Base-by-base conservation (phyloP, 495 filamentous ascomycete species). In the Jackrogersella minutella region DNA sequence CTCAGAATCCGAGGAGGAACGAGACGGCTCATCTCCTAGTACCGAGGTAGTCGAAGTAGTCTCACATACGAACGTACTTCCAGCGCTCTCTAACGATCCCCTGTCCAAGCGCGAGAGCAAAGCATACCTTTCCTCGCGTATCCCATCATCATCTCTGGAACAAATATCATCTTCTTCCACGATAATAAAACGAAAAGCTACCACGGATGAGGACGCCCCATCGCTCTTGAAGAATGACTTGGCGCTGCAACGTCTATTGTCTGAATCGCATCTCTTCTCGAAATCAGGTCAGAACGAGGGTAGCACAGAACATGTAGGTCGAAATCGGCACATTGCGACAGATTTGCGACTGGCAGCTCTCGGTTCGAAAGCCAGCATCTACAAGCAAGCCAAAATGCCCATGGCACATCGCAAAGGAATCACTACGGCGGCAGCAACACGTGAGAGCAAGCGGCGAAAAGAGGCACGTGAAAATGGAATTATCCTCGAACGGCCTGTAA, bases 381-480 rank as follows among this genome's bases (percentile, higher is more conserved):
- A 88, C 21, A 79, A 79, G 37, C 93, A 94, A 76, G 81, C 87
- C 58, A 92, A 90, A 49, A 96, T 97, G 91, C 92, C 93, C 30
- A 87, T 93, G 77, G 73, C 86, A 4, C 88, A 92, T 68, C 83
- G 91, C 50, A 91, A 87, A 74, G 93, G 93, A 5, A 97, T 97
- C 58, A 77, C 81, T 8, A 82, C 85, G 2, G 90, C 91, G 57
- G 84, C 85, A 2, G 78, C 70, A 10, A 76, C 78, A 34, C 86
- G 85, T 56, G 93, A 98, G 70, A 81, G 85, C 1, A 90, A 81
- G 72, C 79, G 95, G 31, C 79, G 95, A 28, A 80, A 77, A 26
- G 91, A 96, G 68, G 95, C 95, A 5, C 86, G 84, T 66, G 93
- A 97, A 78, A 96, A 93, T 64, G 95, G 95, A 5, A 89, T 98